A percentile compares a stretch with the other conserved stretches of the same genome.
Evolutionary conservation across 306 rosid species (phyloP).

Genomic region (Cucumis sativus): Cucumber_9930_V3 NC_026658.2:21371001-21371500

Average conservation of each 20-base stretch:
- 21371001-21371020: not conserved
- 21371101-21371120: too few relatives aligned
- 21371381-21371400: not conserved
- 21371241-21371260: not conserved
- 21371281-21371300: not conserved
- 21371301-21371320: not conserved
- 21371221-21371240: too few relatives aligned
- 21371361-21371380: not conserved
- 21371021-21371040: not conserved
- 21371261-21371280: not conserved
- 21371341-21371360: not conserved
- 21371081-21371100: too few relatives aligned
- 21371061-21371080: too few relatives aligned
- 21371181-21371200: too few relatives aligned
- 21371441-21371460: too few relatives aligned
- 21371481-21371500: not conserved
- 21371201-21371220: too few relatives aligned
- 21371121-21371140: too few relatives aligned
- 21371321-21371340: not conserved
- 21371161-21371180: too few relatives aligned
- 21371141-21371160: too few relatives aligned
- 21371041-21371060: too few relatives aligned
- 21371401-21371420: not conserved
- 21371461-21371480: not conserved
- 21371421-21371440: not conserved